Percentiles rank a stretch among this genome's conserved stretches.
These are phyloP conservation scores for Hyaloscypha bicolor DNA, from an alignment of 495 filamentous ascomycete species.

Conservation along the genomic window DNA sequence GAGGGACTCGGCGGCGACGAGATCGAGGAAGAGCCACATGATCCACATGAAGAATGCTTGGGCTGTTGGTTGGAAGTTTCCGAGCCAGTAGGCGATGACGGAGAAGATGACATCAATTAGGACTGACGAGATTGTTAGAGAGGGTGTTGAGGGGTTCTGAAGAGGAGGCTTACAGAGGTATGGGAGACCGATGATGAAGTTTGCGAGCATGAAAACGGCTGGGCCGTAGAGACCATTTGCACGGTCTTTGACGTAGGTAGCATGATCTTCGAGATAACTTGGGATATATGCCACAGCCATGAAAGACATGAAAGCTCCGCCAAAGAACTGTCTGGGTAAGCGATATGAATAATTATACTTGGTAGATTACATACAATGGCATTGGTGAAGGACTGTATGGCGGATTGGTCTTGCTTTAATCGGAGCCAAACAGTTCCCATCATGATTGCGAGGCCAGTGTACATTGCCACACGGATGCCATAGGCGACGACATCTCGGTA, in stretches of 20 bases:
- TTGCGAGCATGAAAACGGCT: constrained; percentile 69
- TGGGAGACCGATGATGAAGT: constrained; percentile 80
- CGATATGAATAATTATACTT: constrained; percentile 6
- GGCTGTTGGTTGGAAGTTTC: constrained; percentile 69
- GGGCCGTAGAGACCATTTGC: constrained; percentile 79
- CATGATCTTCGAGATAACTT: constrained; percentile 77
- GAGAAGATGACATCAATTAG: constrained; percentile 63
- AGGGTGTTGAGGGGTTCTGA: constrained; percentile 37
- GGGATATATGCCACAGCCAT: constrained; percentile 88
- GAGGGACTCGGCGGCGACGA: constrained; percentile 77
- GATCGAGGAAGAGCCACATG: constrained; percentile 85
- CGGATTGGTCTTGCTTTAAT: constrained; percentile 60
- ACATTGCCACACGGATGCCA: constrained; percentile 82
- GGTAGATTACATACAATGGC: constrained; percentile 51
- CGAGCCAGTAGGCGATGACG: constrained; percentile 75
- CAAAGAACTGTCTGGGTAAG: constrained; percentile 57
- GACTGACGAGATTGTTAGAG: constrained; percentile 42
- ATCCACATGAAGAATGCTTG: constrained; percentile 76
- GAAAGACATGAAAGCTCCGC: constrained; percentile 86
- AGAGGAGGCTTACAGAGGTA: constrained; percentile 51
- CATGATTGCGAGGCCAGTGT: constrained; percentile 76
- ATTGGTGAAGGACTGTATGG: constrained; percentile 79
- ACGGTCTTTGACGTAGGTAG: constrained; percentile 75
- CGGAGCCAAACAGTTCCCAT: constrained; percentile 87
- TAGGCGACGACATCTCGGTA: constrained; percentile 83